Conservation (phyloP, 305 asterid species). For the Rubia occidens region DNA sequence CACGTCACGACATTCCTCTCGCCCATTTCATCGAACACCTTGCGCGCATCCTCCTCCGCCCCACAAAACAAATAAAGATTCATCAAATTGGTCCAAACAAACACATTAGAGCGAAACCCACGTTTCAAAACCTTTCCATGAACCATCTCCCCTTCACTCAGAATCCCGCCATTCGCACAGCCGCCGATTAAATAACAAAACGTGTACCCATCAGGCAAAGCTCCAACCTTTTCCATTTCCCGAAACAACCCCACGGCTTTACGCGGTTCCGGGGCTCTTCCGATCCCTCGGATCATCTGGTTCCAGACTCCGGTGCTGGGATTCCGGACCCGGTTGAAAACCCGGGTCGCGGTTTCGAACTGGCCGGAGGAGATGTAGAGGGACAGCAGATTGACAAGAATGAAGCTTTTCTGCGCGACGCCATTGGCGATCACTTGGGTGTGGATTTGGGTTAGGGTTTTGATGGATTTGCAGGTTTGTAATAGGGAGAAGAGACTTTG, state of each 20-base stretch:
- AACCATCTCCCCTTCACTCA: conserved; percentile 52
- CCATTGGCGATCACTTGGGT: conserved; percentile 47
- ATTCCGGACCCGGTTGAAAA: conserved; percentile 41
- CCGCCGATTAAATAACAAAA: conserved; percentile 47
- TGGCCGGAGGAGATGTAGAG: conserved; percentile 31
- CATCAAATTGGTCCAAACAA: conserved; percentile 54
- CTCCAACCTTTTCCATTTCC: conserved; percentile 35
- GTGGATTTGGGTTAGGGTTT: conserved; percentile 51
- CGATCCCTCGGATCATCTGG: conserved; percentile 54
- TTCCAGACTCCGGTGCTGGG: conserved; percentile 62
- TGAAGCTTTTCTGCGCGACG: conserved; percentile 45
- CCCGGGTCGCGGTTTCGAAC: conserved; percentile 34
- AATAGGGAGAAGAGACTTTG: conserved; percentile 45
- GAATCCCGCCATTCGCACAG: conserved; percentile 46
- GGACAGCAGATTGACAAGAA: conserved; percentile 50
- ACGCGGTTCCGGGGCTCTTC: conserved; percentile 26
- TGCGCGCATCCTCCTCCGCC: conserved; percentile 30
- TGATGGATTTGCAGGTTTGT: conserved; percentile 37
- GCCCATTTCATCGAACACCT: conserved; percentile 57
- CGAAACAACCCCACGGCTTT: conserved; percentile 33
- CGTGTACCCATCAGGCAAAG: conserved; percentile 57
- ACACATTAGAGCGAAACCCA: conserved; percentile 46
- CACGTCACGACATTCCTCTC: conserved; percentile 56
- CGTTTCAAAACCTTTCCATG: conserved; percentile 56
- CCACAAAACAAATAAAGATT: conserved; percentile 47